Percentiles rank a stretch among this genome's conserved stretches.
phyloP scores from a whole-genome alignment of 2,329 filamentous ascomycete species.

The Hypoxylon sp. region DNA sequence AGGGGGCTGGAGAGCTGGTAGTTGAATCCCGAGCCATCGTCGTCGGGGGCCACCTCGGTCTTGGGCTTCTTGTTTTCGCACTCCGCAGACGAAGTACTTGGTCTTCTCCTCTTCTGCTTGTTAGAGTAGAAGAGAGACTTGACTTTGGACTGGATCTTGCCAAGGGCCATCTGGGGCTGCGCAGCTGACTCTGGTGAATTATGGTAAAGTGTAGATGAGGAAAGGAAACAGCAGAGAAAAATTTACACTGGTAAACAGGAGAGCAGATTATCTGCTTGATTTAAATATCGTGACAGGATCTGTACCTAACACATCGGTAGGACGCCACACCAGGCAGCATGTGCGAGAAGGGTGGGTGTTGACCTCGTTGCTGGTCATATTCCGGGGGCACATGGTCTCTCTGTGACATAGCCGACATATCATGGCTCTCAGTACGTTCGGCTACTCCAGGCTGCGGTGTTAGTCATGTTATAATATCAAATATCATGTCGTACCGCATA shows the following conservation, averaged over 20 bases:
- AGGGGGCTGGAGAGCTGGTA: slow-evolving; percentile 41
- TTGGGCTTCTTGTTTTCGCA: slow-evolving; percentile 12
- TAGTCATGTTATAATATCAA: neutral
- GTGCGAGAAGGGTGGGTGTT: neutral
- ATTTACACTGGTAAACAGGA: slow-evolving; percentile 1
- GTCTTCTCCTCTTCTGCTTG: slow-evolving; percentile 33
- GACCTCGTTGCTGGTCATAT: slow-evolving; percentile 14
- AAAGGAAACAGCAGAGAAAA: neutral
- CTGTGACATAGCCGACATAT: slow-evolving; percentile 14
- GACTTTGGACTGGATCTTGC: slow-evolving; percentile 34
- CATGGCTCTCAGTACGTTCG: neutral
- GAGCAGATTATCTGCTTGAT: neutral
- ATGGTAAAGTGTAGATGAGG: neutral
- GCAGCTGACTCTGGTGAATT: neutral
- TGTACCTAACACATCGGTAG: neutral
- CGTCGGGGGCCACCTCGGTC: neutral
- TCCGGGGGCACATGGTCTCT: slow-evolving; percentile 22
- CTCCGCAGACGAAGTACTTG: slow-evolving; percentile 19
- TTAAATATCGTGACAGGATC: slow-evolving; percentile 15
- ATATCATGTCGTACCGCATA: slow-evolving; percentile 31
- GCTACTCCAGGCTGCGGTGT: too few relatives aligned
- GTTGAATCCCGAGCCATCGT: slow-evolving; percentile 13
- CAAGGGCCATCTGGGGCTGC: slow-evolving; percentile 40
- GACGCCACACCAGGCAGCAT: neutral
- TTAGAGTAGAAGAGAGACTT: slow-evolving; percentile 38